These are phyloP conservation scores for Mucor racemosus DNA, from an alignment of 371 early-diverging fungal species.

Conservation along the genomic window DNA sequence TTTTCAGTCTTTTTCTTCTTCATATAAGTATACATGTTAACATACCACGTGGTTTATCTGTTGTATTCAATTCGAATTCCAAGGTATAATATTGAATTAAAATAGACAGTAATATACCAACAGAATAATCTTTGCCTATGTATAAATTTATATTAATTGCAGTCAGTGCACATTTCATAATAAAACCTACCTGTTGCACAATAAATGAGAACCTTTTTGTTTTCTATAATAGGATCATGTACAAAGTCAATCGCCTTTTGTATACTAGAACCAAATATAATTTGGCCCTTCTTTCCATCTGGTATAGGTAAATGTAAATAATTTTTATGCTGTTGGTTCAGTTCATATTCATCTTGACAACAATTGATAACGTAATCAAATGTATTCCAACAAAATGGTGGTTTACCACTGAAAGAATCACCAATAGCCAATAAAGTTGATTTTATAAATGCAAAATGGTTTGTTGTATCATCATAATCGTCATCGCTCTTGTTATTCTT, in stretches of 20 bases:
- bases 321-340: conserved; percentile 16
- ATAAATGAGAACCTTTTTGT: conserved; percentile 54
- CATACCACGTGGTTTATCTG: conserved; percentile 26
- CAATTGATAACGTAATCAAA: conserved; percentile 77
- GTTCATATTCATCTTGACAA: conserved; percentile 45
- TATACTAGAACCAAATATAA: conserved; percentile 57
- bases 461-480: background rate
- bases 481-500: conserved; percentile 19
- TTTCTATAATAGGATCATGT: conserved; percentile 29
- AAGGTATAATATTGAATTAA: conserved; percentile 62
- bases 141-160: conserved; percentile 19
- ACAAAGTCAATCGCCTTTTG: conserved; percentile 61
- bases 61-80: conserved; percentile 27
- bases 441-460: conserved; percentile 53
- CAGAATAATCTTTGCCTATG: conserved; percentile 70
- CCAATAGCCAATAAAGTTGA: conserved; percentile 69
- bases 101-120: conserved; percentile 76
- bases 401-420: conserved; percentile 48
- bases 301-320: conserved; percentile 71
- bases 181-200: conserved; percentile 48
- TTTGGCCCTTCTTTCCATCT: conserved; percentile 76
- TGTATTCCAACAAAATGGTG: conserved; percentile 57
- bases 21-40: background rate
- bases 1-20: background rate
- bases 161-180: background rate